Evolutionary conservation across 2,329 filamentous ascomycete species (phyloP).

Genomic region (Colletotrichum sp.): DNA sequence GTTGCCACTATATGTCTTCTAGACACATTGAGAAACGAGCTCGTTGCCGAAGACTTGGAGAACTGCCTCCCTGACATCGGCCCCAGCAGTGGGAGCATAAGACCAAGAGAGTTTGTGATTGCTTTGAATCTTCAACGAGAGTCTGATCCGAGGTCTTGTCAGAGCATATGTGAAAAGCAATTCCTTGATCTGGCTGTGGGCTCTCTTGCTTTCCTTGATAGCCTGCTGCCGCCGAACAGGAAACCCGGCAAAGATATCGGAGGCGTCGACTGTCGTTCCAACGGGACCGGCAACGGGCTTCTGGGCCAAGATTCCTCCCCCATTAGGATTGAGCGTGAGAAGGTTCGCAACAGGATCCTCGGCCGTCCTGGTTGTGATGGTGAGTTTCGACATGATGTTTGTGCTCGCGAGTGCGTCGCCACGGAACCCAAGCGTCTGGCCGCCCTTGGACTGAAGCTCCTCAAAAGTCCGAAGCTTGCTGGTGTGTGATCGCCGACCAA

Average conservation of each 20-base stretch:
- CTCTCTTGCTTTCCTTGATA: constrained; percentile 62
- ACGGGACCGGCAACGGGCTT: constrained; percentile 56
- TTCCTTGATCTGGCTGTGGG: constrained; percentile 60
- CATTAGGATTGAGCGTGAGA: constrained; percentile 45
- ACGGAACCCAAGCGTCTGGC: constrained; percentile 73
- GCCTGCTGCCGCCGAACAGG: constrained; percentile 68
- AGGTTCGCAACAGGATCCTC: constrained; percentile 62
- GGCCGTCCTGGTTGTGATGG: constrained; percentile 67
- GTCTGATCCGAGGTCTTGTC: constrained; percentile 65
- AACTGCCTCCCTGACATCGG: constrained; percentile 60
- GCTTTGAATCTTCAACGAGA: constrained; percentile 65
- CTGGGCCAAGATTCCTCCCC: constrained; percentile 44
- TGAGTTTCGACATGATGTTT: constrained; percentile 63
- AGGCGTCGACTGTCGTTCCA: constrained; percentile 72
- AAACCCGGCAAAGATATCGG: constrained; percentile 61
- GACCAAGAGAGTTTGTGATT: constrained; percentile 60
- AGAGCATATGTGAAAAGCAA: constrained; percentile 70
- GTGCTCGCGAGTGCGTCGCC: constrained; percentile 75
- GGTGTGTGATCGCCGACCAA: constrained; percentile 73
- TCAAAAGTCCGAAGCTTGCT: constrained; percentile 73
- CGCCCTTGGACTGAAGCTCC: constrained; percentile 62
- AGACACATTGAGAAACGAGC: constrained; percentile 59
- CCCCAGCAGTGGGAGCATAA: constrained; percentile 61
- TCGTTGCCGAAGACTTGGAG: constrained; percentile 67
- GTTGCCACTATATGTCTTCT: constrained; percentile 27